Evolutionary conservation across 2,329 filamentous ascomycete genomes (phyloP).

Genomic region (Dactylonectria macrodidyma): DNA sequence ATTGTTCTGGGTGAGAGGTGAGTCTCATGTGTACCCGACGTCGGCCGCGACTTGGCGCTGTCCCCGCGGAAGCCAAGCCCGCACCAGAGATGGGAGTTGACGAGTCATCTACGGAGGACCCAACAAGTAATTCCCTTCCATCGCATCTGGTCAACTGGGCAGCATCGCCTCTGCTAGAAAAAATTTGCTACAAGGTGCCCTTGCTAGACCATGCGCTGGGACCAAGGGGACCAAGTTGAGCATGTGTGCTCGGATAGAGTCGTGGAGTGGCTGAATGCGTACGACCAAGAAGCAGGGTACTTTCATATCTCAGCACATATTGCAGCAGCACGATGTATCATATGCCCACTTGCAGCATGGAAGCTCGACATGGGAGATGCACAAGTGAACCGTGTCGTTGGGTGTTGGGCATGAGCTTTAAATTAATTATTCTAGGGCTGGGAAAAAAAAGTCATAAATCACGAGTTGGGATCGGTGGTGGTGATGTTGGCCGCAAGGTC

Average conservation of each 20-base stretch:
- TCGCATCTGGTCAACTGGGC: conserved; percentile 11
- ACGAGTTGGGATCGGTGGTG: conserved; percentile 1
- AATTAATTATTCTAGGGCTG: conserved; percentile 19
- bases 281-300: conserved; percentile 27
- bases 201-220: conserved; percentile 28
- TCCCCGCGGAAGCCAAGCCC: conserved; percentile 14
- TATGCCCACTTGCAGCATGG: conserved; percentile 23
- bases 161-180: conserved; percentile 18
- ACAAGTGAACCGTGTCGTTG: conserved; percentile 14
- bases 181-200: conserved; percentile 32
- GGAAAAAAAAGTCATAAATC: conserved; percentile 15
- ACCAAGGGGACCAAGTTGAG: conserved; percentile 14
- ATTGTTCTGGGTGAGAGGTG: conserved; percentile 24
- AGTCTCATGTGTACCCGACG: conserved; percentile 24
- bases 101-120: conserved; percentile 18
- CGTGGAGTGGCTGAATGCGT: conserved; percentile 15
- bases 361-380: conserved; percentile 5
- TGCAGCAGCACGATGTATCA: conserved; percentile 7
- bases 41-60: conserved; percentile 12
- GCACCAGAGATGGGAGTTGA: conserved; percentile 18
- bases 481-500: conserved; percentile 15
- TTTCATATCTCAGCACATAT: conserved; percentile 14
- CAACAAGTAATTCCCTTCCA: conserved; percentile 18
- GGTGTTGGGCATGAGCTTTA: conserved; percentile 19
- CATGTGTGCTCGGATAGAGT: background rate